Evolutionary conservation across 208 protist species (phyloP).

Genomic region (Acanthamoeba triangularis): DNA sequence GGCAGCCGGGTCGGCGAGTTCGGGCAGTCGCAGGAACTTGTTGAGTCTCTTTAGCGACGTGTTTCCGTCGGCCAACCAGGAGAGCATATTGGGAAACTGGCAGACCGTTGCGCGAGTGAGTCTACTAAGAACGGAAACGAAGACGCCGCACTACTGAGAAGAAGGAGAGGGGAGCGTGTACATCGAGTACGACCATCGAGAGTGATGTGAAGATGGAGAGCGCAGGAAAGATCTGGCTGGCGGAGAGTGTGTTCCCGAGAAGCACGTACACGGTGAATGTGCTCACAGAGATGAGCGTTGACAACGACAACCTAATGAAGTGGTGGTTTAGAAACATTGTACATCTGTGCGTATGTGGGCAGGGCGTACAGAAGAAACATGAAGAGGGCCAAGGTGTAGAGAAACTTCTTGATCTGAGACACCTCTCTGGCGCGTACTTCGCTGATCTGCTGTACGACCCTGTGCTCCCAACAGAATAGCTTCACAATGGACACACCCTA

Average conservation of each 20-base stretch:
- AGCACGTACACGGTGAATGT: conserved; percentile 38
- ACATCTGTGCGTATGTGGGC: neutral
- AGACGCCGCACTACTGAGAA: neutral
- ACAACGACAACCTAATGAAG: neutral
- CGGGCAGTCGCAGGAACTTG: conserved; percentile 74
- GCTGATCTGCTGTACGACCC: neutral
- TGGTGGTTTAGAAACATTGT: neutral
- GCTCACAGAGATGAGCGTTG: neutral
- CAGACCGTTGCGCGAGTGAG: neutral
- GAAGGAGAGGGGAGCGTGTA: neutral
- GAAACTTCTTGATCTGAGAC: neutral
- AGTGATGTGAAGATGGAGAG: neutral
- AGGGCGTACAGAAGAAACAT: conserved; percentile 32
- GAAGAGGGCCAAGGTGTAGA: neutral
- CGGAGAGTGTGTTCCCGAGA: conserved; percentile 16
- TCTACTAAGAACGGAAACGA: neutral
- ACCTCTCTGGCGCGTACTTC: conserved; percentile 42
- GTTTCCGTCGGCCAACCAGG: conserved; percentile 70
- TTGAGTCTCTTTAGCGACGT: conserved; percentile 79
- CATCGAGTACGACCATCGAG: neutral
- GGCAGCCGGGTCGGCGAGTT: neutral
- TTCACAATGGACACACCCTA: conserved; percentile 10
- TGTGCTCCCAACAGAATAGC: conserved; percentile 28
- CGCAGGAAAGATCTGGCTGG: conserved; percentile 23
- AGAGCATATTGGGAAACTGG: conserved; percentile 78